Conservation (phyloP, 345 rosid genomes). For the Odontarrhena argentea region DNA sequence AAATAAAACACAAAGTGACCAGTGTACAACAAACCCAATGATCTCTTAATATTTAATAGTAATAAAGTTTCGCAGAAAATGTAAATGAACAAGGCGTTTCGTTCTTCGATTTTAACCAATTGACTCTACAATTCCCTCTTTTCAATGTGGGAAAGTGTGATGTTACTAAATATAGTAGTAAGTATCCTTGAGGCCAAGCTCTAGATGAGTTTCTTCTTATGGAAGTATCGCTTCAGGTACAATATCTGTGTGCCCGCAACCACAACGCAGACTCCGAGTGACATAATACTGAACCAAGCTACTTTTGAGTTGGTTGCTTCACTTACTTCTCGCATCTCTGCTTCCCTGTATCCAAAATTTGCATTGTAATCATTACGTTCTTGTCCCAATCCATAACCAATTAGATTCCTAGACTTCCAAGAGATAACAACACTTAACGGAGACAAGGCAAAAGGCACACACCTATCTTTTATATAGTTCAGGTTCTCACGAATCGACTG, state of each 20-base stretch:
- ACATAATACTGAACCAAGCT: slow-evolving; percentile 80
- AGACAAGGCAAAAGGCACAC: slow-evolving; percentile 15
- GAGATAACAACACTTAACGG: background rate
- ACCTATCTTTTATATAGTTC: slow-evolving; percentile 66
- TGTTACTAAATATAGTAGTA: slow-evolving; percentile 33
- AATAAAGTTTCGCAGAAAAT: slow-evolving; percentile 10
- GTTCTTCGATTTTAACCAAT: slow-evolving; percentile 19
- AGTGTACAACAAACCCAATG: slow-evolving; percentile 33
- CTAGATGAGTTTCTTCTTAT: slow-evolving; percentile 77
- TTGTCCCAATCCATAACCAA: background rate
- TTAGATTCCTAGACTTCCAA: slow-evolving; percentile 1
- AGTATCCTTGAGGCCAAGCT: slow-evolving; percentile 18
- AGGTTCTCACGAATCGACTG: slow-evolving; percentile 64
- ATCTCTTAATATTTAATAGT: slow-evolving; percentile 32
- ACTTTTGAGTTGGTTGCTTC: slow-evolving; percentile 72
- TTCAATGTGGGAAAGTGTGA: slow-evolving; percentile 27
- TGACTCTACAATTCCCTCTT: slow-evolving; percentile 35
- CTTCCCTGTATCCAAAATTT: slow-evolving; percentile 56
- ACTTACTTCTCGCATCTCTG: slow-evolving; percentile 69
- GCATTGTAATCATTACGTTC: background rate
- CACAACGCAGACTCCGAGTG: slow-evolving; percentile 62
- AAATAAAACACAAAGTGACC: slow-evolving; percentile 29
- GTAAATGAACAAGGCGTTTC: slow-evolving; percentile 12
- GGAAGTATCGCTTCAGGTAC: slow-evolving; percentile 66
- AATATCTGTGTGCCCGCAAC: slow-evolving; percentile 60